phyloP scores from a whole-genome alignment of 257 asterid genomes.

The Solanum peruvianum region DNA sequence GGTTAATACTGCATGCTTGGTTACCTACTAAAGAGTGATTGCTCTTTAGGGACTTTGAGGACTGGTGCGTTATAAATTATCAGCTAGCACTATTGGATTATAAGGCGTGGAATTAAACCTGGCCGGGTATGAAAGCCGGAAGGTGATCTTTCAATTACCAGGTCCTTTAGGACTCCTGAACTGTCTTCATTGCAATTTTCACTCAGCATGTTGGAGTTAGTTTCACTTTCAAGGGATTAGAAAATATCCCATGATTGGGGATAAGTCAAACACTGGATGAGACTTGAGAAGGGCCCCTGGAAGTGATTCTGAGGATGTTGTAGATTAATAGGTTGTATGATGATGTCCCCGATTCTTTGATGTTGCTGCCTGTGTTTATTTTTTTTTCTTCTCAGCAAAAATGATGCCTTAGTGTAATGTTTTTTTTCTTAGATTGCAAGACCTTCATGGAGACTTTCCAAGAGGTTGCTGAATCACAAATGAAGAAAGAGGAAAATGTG shows the following conservation, averaged over 20 bases:
- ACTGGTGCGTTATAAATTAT: neutral
- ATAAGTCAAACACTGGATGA: neutral
- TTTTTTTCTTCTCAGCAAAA: neutral
- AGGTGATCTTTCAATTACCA: neutral
- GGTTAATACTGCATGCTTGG: neutral
- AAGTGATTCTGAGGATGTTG: neutral
- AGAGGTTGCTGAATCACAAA: slow-evolving; percentile 40
- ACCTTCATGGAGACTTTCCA: slow-evolving; percentile 27
- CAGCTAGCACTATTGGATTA: neutral
- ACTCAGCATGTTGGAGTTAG: neutral
- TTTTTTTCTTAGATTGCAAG: slow-evolving; percentile 27
- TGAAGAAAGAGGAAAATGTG: slow-evolving; percentile 17
- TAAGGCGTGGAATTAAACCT: neutral
- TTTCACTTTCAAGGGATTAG: neutral
- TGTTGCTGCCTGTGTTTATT: neutral
- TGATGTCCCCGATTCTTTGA: neutral
- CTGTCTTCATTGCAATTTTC: neutral
- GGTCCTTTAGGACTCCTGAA: neutral
- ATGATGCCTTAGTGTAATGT: neutral
- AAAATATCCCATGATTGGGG: neutral
- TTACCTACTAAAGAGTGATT: neutral
- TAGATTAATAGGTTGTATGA: neutral
- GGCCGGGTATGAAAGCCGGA: neutral
- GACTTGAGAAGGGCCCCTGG: neutral
- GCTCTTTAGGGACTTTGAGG: neutral